Evolutionary conservation across 2,329 filamentous ascomycete genomes (phyloP).

Genomic region (Ophiocordyceps robertsii): DNA sequence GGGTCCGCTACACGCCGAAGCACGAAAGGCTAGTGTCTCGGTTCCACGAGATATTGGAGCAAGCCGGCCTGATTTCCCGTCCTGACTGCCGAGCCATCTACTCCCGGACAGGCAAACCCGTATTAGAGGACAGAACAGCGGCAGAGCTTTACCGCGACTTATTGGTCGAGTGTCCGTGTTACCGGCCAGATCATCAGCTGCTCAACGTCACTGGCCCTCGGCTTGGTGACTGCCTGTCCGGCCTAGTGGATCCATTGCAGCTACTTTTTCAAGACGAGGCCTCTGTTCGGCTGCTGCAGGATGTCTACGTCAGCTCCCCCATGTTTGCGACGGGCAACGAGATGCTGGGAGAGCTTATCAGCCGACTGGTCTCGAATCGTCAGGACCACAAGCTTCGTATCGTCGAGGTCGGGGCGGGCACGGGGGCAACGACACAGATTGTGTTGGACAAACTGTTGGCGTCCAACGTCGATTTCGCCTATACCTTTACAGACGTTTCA

Average conservation of each 20-base stretch:
- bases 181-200: background rate
- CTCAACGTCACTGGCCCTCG: conserved; percentile 9
- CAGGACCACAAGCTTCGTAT: conserved; percentile 14
- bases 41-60: background rate
- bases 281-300: conserved; percentile 15
- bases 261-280: conserved; percentile 22
- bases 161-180: background rate
- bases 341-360: conserved; percentile 5
- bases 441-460: conserved; percentile 14
- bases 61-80: background rate
- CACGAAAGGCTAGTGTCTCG: background rate
- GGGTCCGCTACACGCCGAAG: background rate
- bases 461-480: conserved; percentile 5
- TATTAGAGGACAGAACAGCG: background rate
- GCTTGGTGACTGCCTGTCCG: conserved; percentile 24
- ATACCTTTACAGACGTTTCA: conserved; percentile 30
- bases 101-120: background rate
- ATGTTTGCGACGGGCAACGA: conserved; percentile 10
- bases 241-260: conserved; percentile 19
- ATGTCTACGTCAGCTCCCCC: conserved; percentile 20
- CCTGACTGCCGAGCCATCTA: background rate
- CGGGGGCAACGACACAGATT: conserved; percentile 24
- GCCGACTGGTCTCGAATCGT: background rate
- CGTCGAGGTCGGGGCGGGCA: conserved; percentile 29
- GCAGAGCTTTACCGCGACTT: background rate